Evolutionary conservation across 257 asterid species (phyloP).

Genomic region (Nicotiana tabacum): DNA sequence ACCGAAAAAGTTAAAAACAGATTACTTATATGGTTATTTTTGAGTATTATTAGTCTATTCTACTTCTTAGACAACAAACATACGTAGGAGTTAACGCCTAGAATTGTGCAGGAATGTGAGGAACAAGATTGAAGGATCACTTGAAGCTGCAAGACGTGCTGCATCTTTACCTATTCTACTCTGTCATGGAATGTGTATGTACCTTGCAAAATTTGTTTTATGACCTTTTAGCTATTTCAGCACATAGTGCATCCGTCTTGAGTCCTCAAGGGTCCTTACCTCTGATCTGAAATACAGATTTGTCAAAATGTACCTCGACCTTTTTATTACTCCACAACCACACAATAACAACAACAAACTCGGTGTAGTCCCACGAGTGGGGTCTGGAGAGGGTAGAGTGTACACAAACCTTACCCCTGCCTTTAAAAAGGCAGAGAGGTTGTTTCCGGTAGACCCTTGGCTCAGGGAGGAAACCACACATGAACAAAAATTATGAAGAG

Average conservation of each 20-base stretch:
- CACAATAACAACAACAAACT: not conserved
- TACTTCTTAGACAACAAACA: not conserved
- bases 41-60: not conserved
- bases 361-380: no score
- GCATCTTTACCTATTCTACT: conserved; percentile 85
- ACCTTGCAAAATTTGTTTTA: not conserved
- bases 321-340: not conserved
- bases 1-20: not conserved
- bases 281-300: conserved; percentile 6
- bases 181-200: conserved; percentile 84
- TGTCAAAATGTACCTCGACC: not conserved
- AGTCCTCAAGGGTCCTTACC: not conserved
- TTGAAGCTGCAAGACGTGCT: conserved; percentile 81
- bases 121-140: conserved; percentile 79
- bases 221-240: not conserved
- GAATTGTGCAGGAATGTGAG: conserved; percentile 52
- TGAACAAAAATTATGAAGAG: not conserved
- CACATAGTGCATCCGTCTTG: not conserved
- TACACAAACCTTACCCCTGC: no score
- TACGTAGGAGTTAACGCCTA: not conserved
- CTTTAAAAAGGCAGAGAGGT: no score
- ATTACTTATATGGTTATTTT: not conserved
- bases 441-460: no score
- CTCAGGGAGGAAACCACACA: not conserved
- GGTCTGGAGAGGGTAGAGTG: no score